phyloP scores from a whole-genome alignment of 2,329 filamentous ascomycete genomes.

The Penicillium sp. region DNA sequence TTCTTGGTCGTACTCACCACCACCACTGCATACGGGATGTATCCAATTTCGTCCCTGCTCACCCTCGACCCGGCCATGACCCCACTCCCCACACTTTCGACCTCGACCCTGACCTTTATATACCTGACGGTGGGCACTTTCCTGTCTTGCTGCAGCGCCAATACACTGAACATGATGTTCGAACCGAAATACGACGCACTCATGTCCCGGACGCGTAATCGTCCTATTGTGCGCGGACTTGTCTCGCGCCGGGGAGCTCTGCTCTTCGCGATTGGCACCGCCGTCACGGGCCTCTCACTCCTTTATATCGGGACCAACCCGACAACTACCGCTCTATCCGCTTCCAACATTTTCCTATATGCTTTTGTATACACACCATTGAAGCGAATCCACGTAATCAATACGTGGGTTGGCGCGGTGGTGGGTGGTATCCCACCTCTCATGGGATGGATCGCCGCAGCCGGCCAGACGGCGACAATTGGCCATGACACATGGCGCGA shows the following conservation, averaged over 20 bases:
- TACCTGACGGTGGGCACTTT: conserved; percentile 90
- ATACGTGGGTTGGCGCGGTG: conserved; percentile 92
- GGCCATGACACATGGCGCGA: conserved; percentile 73
- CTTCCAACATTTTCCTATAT: conserved; percentile 82
- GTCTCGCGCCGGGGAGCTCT: conserved; percentile 69
- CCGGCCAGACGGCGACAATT: conserved; percentile 74
- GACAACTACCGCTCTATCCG: conserved; percentile 82
- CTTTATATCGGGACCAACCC: conserved; percentile 92
- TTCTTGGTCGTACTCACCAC: conserved; percentile 88
- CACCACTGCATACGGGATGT: conserved; percentile 87
- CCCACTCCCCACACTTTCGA: conserved; percentile 59
- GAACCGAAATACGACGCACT: conserved; percentile 85
- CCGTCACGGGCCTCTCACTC: conserved; percentile 64
- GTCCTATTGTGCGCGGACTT: conserved; percentile 80
- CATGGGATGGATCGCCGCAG: conserved; percentile 97
- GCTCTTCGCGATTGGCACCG: conserved; percentile 74
- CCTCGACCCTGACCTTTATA: conserved; percentile 80
- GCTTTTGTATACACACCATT: conserved; percentile 90
- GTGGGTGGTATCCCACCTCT: conserved; percentile 91
- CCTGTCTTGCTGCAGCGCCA: conserved; percentile 84
- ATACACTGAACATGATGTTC: conserved; percentile 96
- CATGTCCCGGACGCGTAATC: conserved; percentile 90
- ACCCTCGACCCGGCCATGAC: conserved; percentile 70
- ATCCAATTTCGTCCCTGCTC: conserved; percentile 85
- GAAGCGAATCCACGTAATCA: conserved; percentile 80